A percentile compares a stretch with the other conserved stretches of the same genome.
Evolutionary conservation across 2,329 filamentous ascomycete species (phyloP).

Genomic region (Phaeophleospora eucalypticola): DNA sequence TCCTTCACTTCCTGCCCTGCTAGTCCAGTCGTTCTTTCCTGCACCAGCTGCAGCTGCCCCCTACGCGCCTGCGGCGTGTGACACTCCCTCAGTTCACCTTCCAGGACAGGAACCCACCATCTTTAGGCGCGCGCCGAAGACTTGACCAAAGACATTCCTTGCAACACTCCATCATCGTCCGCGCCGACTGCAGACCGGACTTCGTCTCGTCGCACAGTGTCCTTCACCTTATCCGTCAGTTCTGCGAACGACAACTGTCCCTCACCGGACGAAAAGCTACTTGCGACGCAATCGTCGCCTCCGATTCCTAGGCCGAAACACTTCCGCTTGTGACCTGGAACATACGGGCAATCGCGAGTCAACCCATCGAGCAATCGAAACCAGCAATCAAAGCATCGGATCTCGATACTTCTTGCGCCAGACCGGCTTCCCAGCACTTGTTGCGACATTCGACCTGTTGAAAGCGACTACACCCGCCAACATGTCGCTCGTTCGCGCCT

Average conservation of each 20-base stretch:
- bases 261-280: not conserved
- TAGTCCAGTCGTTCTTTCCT: constrained; percentile 7
- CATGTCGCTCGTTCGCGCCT: constrained; percentile 64
- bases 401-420: constrained; percentile 1
- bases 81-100: constrained; percentile 3
- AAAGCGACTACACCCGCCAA: constrained; percentile 18
- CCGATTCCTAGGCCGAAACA: not conserved
- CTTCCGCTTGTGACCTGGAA: not conserved
- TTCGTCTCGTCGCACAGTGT: too few species aligned
- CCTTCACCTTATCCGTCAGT: not conserved
- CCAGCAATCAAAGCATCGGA: constrained; percentile 1
- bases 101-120: not conserved
- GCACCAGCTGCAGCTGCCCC: constrained; percentile 1
- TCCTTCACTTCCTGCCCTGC: constrained; percentile 2
- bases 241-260: not conserved
- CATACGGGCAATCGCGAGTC: constrained; percentile 1
- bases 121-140: not conserved
- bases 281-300: not conserved
- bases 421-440: constrained; percentile 1
- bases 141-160: constrained; percentile 7
- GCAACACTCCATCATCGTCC: constrained; percentile 4
- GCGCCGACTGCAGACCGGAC: not conserved
- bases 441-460: not conserved
- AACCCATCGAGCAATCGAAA: not conserved
- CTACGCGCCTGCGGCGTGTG: constrained; percentile 6